Percentiles rank a stretch among this genome's conserved stretches.
These are phyloP conservation scores for Trichoderma guizhouense DNA, from an alignment of 2,329 filamentous ascomycete species.

Conservation along the genomic window DNA sequence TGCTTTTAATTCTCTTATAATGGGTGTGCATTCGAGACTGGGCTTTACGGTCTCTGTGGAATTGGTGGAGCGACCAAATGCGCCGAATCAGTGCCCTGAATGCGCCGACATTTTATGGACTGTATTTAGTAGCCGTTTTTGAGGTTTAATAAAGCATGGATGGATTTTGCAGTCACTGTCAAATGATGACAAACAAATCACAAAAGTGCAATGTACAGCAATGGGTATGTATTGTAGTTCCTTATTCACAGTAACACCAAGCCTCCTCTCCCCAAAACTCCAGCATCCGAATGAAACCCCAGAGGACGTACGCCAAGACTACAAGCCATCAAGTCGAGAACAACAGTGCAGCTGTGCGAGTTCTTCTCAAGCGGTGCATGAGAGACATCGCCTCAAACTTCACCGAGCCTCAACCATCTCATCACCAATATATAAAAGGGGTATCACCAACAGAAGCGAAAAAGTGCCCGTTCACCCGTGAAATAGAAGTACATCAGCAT, in stretches of 20 bases:
- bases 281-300: conserved; percentile 28
- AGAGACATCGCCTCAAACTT: not conserved
- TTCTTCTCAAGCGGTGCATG: not conserved
- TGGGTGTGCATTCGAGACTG: not conserved
- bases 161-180: not conserved
- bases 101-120: not conserved
- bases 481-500: conserved; percentile 18
- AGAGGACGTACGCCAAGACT: conserved; percentile 29
- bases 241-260: conserved; percentile 21
- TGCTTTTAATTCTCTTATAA: not conserved
- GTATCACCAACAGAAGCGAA: conserved; percentile 36
- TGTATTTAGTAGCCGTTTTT: not conserved
- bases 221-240: not conserved
- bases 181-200: not conserved
- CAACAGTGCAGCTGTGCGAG: not conserved
- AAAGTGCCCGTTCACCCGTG: conserved; percentile 24
- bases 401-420: not conserved
- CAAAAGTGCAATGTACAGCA: not conserved
- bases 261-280: conserved; percentile 21
- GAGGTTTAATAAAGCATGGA: not conserved
- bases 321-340: conserved; percentile 27
- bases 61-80: not conserved
- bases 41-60: not conserved
- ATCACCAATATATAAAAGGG: conserved; percentile 26
- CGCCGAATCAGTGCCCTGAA: not conserved